These are phyloP conservation scores for Pestalotiopsis sp. DNA, from an alignment of 2,329 filamentous ascomycete species.

Conservation along the genomic window DNA sequence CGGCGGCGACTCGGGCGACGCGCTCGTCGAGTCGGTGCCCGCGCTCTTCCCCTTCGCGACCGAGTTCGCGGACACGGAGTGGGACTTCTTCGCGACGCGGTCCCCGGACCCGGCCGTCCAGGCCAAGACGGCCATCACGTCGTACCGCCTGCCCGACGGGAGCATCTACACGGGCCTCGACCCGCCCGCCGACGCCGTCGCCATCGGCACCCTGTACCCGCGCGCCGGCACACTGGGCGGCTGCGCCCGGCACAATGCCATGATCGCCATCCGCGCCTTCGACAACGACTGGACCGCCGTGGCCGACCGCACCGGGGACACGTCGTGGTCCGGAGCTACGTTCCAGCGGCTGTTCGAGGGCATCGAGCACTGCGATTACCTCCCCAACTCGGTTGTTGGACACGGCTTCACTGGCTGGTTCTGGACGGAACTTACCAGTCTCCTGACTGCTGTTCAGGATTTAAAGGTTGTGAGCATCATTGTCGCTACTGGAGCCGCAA, in stretches of 20 bases:
- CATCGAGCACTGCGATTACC: conserved; percentile 14
- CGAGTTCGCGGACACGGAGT: conserved; percentile 41
- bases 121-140: conserved; percentile 50
- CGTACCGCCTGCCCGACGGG: conserved; percentile 42
- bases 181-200: conserved; percentile 39
- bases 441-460: conserved; percentile 47
- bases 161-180: conserved; percentile 35
- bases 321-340: conserved; percentile 10
- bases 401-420: conserved; percentile 61
- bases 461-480: conserved; percentile 47
- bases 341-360: conserved; percentile 8
- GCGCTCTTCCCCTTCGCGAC: conserved; percentile 40
- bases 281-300: conserved; percentile 55
- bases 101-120: conserved; percentile 51
- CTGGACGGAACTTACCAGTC: conserved; percentile 44
- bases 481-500: conserved; percentile 43
- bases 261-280: conserved; percentile 61
- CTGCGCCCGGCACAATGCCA: conserved; percentile 59
- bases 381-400: conserved; percentile 38
- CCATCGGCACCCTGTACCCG: conserved; percentile 47
- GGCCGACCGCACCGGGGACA: conserved; percentile 10
- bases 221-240: conserved; percentile 47
- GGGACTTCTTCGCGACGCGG: conserved; percentile 61
- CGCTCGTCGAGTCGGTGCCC: conserved; percentile 47
- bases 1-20: conserved; percentile 48